Percentiles rank a stretch among this genome's conserved stretches.
Evolutionary conservation across 306 rosid genomes (phyloP).

Genomic region (Pachyrhizus erosus): DNA sequence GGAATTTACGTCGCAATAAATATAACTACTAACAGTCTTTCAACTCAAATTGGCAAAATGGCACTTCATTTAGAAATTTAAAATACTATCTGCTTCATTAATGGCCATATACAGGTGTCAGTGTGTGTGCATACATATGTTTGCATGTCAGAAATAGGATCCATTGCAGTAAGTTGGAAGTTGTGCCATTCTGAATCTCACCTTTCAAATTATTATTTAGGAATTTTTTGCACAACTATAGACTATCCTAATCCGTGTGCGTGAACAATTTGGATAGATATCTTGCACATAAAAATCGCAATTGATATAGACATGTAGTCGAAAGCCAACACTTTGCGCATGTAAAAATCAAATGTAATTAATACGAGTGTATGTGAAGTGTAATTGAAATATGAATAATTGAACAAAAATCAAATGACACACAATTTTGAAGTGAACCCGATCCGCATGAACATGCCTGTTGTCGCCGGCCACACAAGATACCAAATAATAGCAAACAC

Average conservation of each 20-base stretch:
- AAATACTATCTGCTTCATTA: background rate
- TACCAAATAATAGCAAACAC: background rate
- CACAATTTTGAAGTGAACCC: background rate
- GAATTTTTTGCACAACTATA: too few species aligned
- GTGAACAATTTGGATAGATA: too few species aligned
- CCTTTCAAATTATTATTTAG: background rate
- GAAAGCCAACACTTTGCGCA: too few species aligned
- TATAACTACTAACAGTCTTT: background rate
- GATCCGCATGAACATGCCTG: background rate
- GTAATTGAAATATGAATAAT: background rate
- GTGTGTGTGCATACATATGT: background rate
- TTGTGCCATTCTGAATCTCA: background rate
- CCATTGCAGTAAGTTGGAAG: background rate
- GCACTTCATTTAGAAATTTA: background rate
- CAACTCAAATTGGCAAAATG: background rate
- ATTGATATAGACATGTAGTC: too few species aligned
- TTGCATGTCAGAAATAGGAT: background rate
- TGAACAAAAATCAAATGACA: background rate
- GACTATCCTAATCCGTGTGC: too few species aligned
- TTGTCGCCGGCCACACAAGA: background rate
- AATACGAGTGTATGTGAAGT: too few species aligned
- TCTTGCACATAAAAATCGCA: too few species aligned
- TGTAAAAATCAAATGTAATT: too few species aligned
- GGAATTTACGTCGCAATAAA: background rate
- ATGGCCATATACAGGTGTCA: background rate